Evolutionary conservation across 1,284 basidiomycete species (phyloP), one percentile per base, ranked within the genome.

Genomic region (Boletus sp.): DNA sequence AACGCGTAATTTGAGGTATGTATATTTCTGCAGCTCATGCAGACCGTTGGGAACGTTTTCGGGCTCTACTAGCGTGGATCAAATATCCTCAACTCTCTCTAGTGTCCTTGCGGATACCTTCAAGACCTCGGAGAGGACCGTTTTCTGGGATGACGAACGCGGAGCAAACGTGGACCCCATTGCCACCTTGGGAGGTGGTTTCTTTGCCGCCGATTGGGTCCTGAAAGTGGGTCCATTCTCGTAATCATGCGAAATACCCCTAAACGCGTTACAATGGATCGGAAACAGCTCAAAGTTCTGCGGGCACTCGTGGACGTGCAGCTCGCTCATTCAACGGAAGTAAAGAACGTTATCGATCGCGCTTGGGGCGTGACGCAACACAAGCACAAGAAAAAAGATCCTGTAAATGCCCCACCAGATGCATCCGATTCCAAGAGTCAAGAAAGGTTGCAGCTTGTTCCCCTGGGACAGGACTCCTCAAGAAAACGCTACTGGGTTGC

Each of bases 1-100:
- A 65, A 83, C 87, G 80, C 84, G 87, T 81, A 89, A 89, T 73
- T 74, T 86, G 66, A 87, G 82, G 88, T 88, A 69, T 63, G 62
- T 66, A 64, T 66, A 61, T 60, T 63, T 45, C 46, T 50, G 54
- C 59, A 56, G 55, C 49, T 60, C 57, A 55, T 51, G 41, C 40
- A 49, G 36, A 56, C 38, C 57, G 49, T 49, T 57, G 46, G 49
- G 65, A 65, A 67, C 59, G 53, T 57, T 56, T 61, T 61, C 62
- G 60, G 61, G 49, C 55, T 62, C 50, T 65, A 58, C 50, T 62
- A 88, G 86, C 66, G 72, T 77, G 59, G 87, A 88, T 73, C 82
- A 84, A 64, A 83, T 90, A 62, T 84, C 85, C 32, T 72, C 77
- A 16, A 88, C 84, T 46, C 71, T 89, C 47, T 76, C 78, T 45